These are phyloP conservation scores for Aspergillus pseudoterreus DNA, from an alignment of 2,329 filamentous ascomycete species.

Conservation along the genomic window DNA sequence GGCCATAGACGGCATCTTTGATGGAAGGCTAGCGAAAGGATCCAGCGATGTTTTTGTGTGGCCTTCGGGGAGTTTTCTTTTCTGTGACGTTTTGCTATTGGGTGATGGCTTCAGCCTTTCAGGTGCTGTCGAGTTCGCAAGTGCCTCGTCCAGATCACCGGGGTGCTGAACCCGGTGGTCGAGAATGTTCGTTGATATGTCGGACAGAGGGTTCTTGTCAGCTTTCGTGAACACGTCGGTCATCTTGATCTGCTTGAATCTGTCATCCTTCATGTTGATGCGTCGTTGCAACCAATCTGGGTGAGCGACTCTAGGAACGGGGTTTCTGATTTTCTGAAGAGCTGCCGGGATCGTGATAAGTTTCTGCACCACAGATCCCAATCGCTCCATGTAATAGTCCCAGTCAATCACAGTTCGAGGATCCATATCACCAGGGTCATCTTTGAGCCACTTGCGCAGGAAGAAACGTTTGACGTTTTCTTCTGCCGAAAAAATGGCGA, in stretches of 20 bases:
- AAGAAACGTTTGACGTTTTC: constrained; percentile 83
- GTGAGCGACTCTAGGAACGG: constrained; percentile 87
- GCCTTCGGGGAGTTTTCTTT: constrained; percentile 70
- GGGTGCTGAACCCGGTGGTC: constrained; percentile 52
- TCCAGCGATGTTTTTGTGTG: constrained; percentile 61
- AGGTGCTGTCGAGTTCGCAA: constrained; percentile 57
- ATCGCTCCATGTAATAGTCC: constrained; percentile 93
- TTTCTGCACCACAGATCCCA: constrained; percentile 97
- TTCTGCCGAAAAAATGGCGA: constrained; percentile 95
- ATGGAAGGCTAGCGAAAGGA: constrained; percentile 77
- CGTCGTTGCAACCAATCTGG: constrained; percentile 94
- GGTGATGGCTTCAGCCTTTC: constrained; percentile 61
- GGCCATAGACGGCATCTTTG: constrained; percentile 76
- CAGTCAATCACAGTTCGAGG: constrained; percentile 88
- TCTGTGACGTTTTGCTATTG: constrained; percentile 57
- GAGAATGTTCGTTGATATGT: constrained; percentile 64
- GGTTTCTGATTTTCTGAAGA: constrained; percentile 89
- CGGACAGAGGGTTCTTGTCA: constrained; percentile 65
- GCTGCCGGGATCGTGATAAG: constrained; percentile 97
- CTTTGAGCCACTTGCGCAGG: constrained; percentile 90
- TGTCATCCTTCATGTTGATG: constrained; percentile 94
- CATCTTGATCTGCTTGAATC: constrained; percentile 97
- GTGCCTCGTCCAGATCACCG: constrained; percentile 71
- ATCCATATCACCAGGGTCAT: constrained; percentile 87
- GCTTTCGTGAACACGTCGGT: constrained; percentile 74